Evolutionary conservation across 1,284 basidiomycete species (phyloP).

Genomic region (Lentinus polychrous): DNA sequence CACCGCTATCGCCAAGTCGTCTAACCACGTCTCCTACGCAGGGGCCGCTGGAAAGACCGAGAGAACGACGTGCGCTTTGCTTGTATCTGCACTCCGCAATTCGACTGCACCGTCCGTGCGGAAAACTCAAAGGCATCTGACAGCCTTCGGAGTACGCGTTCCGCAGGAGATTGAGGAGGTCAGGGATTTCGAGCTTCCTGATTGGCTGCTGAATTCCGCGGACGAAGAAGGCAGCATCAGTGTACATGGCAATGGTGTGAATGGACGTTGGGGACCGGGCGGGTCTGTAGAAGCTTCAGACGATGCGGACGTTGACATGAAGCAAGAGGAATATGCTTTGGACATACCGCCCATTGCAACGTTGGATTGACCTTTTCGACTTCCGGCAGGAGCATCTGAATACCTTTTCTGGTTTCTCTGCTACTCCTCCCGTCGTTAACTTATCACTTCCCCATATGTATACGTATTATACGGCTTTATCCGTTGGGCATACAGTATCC

Average conservation of each 20-base stretch:
- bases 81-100: conserved; percentile 46
- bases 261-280: neutral
- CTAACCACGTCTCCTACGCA: conserved; percentile 12
- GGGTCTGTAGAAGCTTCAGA: neutral
- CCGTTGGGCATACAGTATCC: neutral
- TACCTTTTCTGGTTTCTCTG: neutral
- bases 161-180: conserved; percentile 39
- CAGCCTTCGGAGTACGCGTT: conserved; percentile 50
- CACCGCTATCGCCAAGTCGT: conserved; percentile 6
- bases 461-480: conserved; percentile 7
- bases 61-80: conserved; percentile 28
- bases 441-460: conserved; percentile 12
- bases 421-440: neutral
- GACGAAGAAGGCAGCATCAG: conserved; percentile 7
- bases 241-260: neutral
- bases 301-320: neutral
- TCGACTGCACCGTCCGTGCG: conserved; percentile 35
- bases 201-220: conserved; percentile 29
- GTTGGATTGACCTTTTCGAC: conserved; percentile 1
- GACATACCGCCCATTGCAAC: conserved; percentile 5
- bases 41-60: conserved; percentile 17
- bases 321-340: neutral
- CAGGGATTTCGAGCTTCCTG: conserved; percentile 41
- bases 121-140: conserved; percentile 45
- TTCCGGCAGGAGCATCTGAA: neutral